A percentile compares a stretch with the other conserved stretches of the same genome.
Evolutionary conservation across 2,329 filamentous ascomycete species (phyloP).

Genomic region (Fusarium continuum): DNA sequence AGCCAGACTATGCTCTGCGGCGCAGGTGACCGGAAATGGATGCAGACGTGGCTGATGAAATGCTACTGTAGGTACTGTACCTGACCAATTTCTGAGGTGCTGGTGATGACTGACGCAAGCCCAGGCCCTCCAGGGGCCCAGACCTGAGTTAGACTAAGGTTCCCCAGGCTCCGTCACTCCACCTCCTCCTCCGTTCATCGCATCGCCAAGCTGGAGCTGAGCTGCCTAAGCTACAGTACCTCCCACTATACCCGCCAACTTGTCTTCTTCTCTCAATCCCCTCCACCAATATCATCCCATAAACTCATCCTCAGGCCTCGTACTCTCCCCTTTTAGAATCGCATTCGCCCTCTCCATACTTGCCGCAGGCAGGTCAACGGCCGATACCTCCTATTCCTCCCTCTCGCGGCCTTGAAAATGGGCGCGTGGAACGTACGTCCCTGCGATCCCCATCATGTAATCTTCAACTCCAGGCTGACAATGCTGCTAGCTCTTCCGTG

Average conservation of each 20-base stretch:
- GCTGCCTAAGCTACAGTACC: constrained; percentile 22
- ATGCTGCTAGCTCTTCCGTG: constrained; percentile 69
- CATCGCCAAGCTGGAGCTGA: constrained; percentile 31
- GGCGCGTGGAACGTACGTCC: constrained; percentile 53
- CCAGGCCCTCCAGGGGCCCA: constrained; percentile 10
- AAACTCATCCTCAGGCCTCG: not conserved
- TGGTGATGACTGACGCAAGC: constrained; percentile 42
- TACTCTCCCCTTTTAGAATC: not conserved
- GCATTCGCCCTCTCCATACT: not conserved
- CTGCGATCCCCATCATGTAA: not conserved
- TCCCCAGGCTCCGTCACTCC: constrained; percentile 14
- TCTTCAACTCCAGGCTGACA: constrained; percentile 10
- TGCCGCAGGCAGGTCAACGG: constrained; percentile 26
- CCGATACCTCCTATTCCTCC: constrained; percentile 5
- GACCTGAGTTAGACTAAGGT: constrained; percentile 11
- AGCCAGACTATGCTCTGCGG: not conserved
- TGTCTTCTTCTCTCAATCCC: constrained; percentile 22
- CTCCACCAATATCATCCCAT: not conserved
- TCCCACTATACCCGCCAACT: constrained; percentile 17
- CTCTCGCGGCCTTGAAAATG: constrained; percentile 46
- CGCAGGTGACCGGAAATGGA: constrained; percentile 12
- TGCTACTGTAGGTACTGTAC: not conserved
- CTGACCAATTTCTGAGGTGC: not conserved
- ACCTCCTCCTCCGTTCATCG: constrained; percentile 33
- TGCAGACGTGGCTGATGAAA: constrained; percentile 29